Evolutionary conservation across 1,284 basidiomycete genomes (phyloP).

Genomic region (Apiotrichum porosum): DNA sequence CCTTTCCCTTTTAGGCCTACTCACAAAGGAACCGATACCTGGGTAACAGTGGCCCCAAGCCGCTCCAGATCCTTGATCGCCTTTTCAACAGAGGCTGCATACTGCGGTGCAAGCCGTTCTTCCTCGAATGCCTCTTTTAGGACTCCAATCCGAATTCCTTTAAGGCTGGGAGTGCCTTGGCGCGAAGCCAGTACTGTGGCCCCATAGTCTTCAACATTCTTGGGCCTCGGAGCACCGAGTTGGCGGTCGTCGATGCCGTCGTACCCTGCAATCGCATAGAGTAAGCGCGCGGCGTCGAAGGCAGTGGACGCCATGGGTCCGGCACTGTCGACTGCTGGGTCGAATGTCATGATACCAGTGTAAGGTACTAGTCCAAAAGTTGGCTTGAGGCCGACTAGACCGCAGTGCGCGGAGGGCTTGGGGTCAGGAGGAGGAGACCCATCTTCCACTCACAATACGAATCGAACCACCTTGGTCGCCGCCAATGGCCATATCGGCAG

Average conservation of each 20-base stretch:
- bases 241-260: slow-evolving; percentile 51
- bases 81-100: not conserved
- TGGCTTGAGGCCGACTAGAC: slow-evolving; percentile 52
- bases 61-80: not conserved
- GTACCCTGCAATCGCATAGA: slow-evolving; percentile 50
- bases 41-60: not conserved
- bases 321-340: slow-evolving; percentile 23
- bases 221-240: slow-evolving; percentile 46
- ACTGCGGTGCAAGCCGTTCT: not conserved
- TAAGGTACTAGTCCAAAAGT: slow-evolving; percentile 52
- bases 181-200: not conserved
- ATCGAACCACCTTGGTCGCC: slow-evolving; percentile 54
- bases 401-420: slow-evolving; percentile 50
- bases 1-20: not conserved
- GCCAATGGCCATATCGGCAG: slow-evolving; percentile 50
- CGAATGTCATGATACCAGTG: slow-evolving; percentile 49
- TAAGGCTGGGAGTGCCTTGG: not conserved
- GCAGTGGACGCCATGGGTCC: slow-evolving; percentile 50
- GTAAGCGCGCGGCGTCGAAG: slow-evolving; percentile 46
- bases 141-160: slow-evolving; percentile 43
- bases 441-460: slow-evolving; percentile 34
- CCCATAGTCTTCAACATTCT: slow-evolving; percentile 45
- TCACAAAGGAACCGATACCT: slow-evolving; percentile 1
- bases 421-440: not conserved
- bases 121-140: slow-evolving; percentile 46